Evolutionary conservation across 2,329 filamentous ascomycete species (phyloP), one percentile per base, ranked within the genome.

Genomic region (Lachnellula willkommii): DNA sequence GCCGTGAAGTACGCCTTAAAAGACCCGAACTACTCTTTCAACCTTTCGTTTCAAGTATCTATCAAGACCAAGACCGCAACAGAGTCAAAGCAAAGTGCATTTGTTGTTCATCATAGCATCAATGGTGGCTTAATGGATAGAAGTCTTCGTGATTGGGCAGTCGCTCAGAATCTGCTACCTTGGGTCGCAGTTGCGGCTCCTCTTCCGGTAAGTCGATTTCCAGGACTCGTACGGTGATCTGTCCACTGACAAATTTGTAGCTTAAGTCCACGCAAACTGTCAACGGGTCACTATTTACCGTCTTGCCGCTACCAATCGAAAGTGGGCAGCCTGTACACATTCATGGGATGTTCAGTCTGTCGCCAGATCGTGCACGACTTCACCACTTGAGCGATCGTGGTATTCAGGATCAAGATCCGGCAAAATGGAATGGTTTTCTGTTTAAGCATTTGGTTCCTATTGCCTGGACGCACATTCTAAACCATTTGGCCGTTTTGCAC

Each of bases 111-210:
- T n/a, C 70, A 72, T 45, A 60, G 55, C 20, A 66, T 72, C 45
- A 51, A 40, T 20, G 53, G 59, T 9, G 49, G 53, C 20, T 28
- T 52, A 7, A 66, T 65, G 55, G 51, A 62, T 36, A 26, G 46
- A 11, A 47, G 61, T 5, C 53, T 71, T 14, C 55, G 57, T 37
- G 43, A 54, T 11, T 72, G 70, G 70, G 63, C 66, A 47, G 58
- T 59, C 26, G 52, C 56, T 5, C 58, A 65, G 4, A 68, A 69
- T 53, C 48, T 67, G 0, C 64, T 69, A 32, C 68, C 68, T 11
- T 72, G 70, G 70, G 63, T 69, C 26, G 69, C 68, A n/a, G 57
- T 72, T 54, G 70, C 69, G 6, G 61, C 65, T 5, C 67, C 60
- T 15, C 35, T 71, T 43, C 52, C 57, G 20, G 63, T 62, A 61